Evolutionary conservation across 768 basidiomycete genomes (phyloP), one percentile per base, ranked within the genome.

Genomic region (Xerocomus spinulosus): DNA sequence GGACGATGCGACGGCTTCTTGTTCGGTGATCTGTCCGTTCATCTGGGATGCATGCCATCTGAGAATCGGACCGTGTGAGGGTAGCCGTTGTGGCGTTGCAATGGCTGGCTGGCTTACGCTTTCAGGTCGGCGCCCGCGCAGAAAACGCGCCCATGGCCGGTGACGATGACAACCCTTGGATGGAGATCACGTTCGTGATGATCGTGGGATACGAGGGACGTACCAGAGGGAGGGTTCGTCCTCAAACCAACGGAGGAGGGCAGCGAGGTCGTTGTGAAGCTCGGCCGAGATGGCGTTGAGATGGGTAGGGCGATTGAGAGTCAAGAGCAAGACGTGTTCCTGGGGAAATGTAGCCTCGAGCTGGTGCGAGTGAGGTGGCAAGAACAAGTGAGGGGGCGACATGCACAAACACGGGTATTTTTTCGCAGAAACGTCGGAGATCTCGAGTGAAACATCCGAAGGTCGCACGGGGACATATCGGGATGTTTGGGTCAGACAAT

Each of bases 61-160:
- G 49, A 40, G 20, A 40, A 40, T 13, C 9, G 9, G 14, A 30
- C 15, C 10, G 15, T 29, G 23, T 5, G 40, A 30, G 29, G 14
- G 23, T n/a, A n/a, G 10, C n/a, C 33, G 15, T 15, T 24, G 43
- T 30, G 23, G 33, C 24, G 33, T 28, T 28, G 3, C 10, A 40
- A 17, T 4, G 14, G 17, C 7, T n/a, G 33, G 30, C 20, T 23
- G 25, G 73, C 81, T 49, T 60, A 87, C 85, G 77, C 78, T 67
- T 82, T 81, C 42, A 91, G 73, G 64, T 91, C 89, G 32, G 85
- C 85, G 14, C 88, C 89, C 14, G 87, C 86, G 55, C 87, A 89
- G 67, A 92, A 92, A 1, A 75, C 60, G 36, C 80, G 77, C 10
- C 87, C 87, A 51, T 77, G 73, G 20, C 87, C 88, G 40, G 87